Evolutionary conservation across 2,329 filamentous ascomycete species (phyloP).

Genomic region (Clarireedia sp.): DNA sequence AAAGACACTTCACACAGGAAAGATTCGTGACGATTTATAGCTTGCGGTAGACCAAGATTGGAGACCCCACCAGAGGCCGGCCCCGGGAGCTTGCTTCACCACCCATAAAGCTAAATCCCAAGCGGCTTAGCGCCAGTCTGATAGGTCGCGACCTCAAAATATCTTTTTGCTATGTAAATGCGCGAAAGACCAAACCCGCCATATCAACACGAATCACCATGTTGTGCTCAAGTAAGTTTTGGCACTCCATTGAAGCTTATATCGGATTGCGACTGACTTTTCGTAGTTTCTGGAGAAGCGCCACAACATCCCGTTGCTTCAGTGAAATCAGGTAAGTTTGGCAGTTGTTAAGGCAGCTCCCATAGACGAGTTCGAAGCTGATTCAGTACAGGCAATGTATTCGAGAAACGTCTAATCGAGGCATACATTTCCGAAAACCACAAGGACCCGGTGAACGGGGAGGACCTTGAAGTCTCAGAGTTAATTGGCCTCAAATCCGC

Average conservation of each 20-base stretch:
- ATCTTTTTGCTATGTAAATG: conserved; percentile 12
- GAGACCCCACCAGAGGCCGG: conserved; percentile 4
- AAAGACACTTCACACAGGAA: not conserved
- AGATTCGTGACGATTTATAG: not conserved
- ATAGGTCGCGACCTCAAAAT: conserved; percentile 10
- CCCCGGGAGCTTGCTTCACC: not conserved
- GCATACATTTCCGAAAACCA: conserved; percentile 90
- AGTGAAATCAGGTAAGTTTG: conserved; percentile 73
- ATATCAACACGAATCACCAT: conserved; percentile 37
- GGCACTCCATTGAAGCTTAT: not conserved
- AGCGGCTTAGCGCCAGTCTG: not conserved
- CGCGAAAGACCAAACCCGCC: conserved; percentile 18
- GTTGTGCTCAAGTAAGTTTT: conserved; percentile 56
- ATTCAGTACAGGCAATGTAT: conserved; percentile 61
- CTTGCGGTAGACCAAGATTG: not conserved
- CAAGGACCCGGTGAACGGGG: conserved; percentile 83
- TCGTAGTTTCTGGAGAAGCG: conserved; percentile 85
- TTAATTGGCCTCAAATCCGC: conserved; percentile 80
- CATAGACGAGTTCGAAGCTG: conserved; percentile 14
- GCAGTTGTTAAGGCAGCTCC: conserved; percentile 6
- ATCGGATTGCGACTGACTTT: conserved; percentile 21
- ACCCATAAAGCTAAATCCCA: not conserved
- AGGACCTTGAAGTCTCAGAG: conserved; percentile 76
- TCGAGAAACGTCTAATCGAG: conserved; percentile 91
- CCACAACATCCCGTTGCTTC: conserved; percentile 92